Conservation (phyloP, 2,329 filamentous ascomycete genomes). For the Colletotrichum chlorophyti region DNA sequence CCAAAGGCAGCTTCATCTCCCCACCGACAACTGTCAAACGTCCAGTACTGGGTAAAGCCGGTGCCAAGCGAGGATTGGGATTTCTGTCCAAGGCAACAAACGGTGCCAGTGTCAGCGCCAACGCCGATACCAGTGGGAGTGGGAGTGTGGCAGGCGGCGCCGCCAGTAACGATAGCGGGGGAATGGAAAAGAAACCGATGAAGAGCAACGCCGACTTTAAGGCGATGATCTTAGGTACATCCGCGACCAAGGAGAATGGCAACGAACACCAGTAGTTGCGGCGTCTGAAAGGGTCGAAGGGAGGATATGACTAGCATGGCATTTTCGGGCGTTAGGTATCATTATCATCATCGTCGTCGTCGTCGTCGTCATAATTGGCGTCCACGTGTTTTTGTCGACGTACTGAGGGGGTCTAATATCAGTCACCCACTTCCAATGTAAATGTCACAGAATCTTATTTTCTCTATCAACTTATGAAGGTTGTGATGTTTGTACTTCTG, state of each 20-base stretch:
- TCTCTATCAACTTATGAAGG: too few species aligned
- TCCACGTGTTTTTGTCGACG: too few species aligned
- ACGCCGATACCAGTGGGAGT: too few species aligned
- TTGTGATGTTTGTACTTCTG: too few species aligned
- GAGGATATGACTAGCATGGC: slow-evolving; percentile 8
- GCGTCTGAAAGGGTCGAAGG: too few species aligned
- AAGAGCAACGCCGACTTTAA: slow-evolving; percentile 67
- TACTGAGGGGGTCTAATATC: too few species aligned
- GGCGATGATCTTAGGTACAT: slow-evolving; percentile 53
- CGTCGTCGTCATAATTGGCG: too few species aligned
- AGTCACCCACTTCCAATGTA: too few species aligned
- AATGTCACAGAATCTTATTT: too few species aligned
- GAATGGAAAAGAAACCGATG: slow-evolving; percentile 35
- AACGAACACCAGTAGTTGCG: slow-evolving; percentile 21
- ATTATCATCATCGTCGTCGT: too few species aligned
- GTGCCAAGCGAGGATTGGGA: slow-evolving; percentile 51
- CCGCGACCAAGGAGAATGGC: slow-evolving; percentile 13
- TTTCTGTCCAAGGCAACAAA: slow-evolving; percentile 42
- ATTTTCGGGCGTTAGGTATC: slow-evolving; percentile 20
- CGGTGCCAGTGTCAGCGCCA: too few species aligned
- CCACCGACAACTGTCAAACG: slow-evolving; percentile 51
- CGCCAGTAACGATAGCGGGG: slow-evolving; percentile 35
- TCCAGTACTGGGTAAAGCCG: slow-evolving; percentile 45
- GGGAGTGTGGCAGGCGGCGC: too few species aligned
- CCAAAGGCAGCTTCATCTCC: slow-evolving; percentile 47